Base-by-base conservation (phyloP, 352 stramenopile genomes). In the Phytophthora podocarpi region DNA sequence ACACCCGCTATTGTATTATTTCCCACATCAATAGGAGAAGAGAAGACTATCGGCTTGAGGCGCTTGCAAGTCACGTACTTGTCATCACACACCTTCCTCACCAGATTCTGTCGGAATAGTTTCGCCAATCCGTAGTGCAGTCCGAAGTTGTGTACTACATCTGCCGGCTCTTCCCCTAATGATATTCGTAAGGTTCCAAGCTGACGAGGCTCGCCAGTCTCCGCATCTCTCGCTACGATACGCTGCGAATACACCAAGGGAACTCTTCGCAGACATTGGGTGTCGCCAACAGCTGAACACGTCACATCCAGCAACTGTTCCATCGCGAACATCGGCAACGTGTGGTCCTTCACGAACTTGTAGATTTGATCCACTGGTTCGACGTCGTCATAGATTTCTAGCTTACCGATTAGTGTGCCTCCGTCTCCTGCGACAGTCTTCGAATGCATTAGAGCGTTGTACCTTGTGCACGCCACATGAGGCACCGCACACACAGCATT, bases 321-420 rank as follows among this genome's bases (percentile, higher is more conserved):
- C 4, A 86, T 50, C 10, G 62, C 71, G 10, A 34, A 23, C 9
- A 56, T 37, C 4, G 78, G 64, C 11, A 87, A 27, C 2, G 73
- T 53, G 26, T 85, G 60, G 24, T 92, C 76, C 5, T 83, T 40
- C 0, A 89, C 48, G 15, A 92, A 94, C 39, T 79, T 79, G 56
- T 90, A 86, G 34, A 94, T 81, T 43, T 83, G 66, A 40, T 92
- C 85, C 15, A 88, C 71, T 0, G 85, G 85, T 36, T 92, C 85
- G 9, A 55, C 32, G 31, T 89, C 59, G 47, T 94, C 85, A 18
- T 80, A 89, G 41, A 94, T 85, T 18, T 88, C 67, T 13, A 94
- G 70, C 8, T 64, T 59, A 0, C 82, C 85, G 11, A 93, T 68
- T 6, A 45, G 5, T 31, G 39, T 9, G 27, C 58, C 36, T 30